Percentiles rank a stretch among this genome's conserved stretches.
Conservation (phyloP, 108 stramenopile species). For the Nitzschia sp. region DNA sequence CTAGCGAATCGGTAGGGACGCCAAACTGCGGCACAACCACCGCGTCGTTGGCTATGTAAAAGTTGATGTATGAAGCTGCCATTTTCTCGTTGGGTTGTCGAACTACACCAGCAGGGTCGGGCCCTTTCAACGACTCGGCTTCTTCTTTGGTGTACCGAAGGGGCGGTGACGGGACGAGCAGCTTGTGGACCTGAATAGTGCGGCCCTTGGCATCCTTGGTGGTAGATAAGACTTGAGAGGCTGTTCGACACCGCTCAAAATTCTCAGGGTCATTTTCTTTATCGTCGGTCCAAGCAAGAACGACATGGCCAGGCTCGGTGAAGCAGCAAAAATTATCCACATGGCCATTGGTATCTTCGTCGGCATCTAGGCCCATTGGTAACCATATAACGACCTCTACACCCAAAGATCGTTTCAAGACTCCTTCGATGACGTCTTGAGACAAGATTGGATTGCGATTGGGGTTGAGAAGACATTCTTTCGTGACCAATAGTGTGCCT, state of each 20-base stretch:
- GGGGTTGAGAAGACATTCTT: constrained; percentile 70
- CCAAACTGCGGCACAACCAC: constrained; percentile 73
- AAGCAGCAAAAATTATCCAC: constrained; percentile 79
- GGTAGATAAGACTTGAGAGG: constrained; percentile 39
- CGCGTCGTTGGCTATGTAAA: constrained; percentile 74
- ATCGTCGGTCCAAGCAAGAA: constrained; percentile 67
- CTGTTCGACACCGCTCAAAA: constrained; percentile 50
- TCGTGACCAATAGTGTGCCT: constrained; percentile 72
- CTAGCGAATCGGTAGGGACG: constrained; percentile 42
- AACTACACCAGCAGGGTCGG: not conserved
- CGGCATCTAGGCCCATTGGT: constrained; percentile 51
- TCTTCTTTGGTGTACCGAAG: constrained; percentile 47
- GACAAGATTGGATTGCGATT: constrained; percentile 68
- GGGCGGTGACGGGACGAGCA: constrained; percentile 41
- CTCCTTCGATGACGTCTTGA: constrained; percentile 50
- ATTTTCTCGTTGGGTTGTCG: constrained; percentile 44
- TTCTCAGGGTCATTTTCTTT: constrained; percentile 37
- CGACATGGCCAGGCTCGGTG: constrained; percentile 61
- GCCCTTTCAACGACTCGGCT: constrained; percentile 21
- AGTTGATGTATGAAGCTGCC: constrained; percentile 80
- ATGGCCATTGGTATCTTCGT: constrained; percentile 83
- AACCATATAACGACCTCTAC: constrained; percentile 70
- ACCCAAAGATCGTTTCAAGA: constrained; percentile 43
- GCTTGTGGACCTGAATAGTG: constrained; percentile 40
- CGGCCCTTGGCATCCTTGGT: constrained; percentile 53